Evolutionary conservation across 768 basidiomycete species (phyloP).

Genomic region (Rickenella mellea): DNA sequence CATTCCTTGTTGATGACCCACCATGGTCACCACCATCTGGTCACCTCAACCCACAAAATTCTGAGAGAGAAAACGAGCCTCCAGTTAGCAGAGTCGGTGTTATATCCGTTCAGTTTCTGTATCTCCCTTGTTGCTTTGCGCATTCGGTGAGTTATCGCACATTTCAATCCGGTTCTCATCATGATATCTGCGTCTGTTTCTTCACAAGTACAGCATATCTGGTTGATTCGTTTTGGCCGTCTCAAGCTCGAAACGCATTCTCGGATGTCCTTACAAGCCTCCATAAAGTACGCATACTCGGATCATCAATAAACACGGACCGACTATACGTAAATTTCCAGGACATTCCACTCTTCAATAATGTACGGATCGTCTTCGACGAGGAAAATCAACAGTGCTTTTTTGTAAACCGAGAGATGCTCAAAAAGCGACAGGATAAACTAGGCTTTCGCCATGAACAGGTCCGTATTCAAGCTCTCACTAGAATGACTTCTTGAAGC

Average conservation of each 20-base stretch:
- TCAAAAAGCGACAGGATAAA: too few species aligned
- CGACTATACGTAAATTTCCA: background rate
- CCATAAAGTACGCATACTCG: background rate
- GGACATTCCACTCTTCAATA: background rate
- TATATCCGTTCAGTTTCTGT: too few species aligned
- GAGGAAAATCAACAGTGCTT: background rate
- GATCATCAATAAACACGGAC: background rate
- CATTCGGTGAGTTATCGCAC: background rate
- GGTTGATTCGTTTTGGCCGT: background rate
- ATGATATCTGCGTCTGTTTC: background rate
- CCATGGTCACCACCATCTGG: too few species aligned
- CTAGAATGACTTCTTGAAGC: too few species aligned
- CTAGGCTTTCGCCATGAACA: too few species aligned
- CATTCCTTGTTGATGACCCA: too few species aligned
- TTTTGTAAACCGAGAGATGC: background rate
- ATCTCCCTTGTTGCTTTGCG: background rate
- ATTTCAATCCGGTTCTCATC: too few species aligned
- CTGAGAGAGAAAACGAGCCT: too few species aligned
- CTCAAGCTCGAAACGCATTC: background rate
- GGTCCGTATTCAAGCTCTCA: too few species aligned
- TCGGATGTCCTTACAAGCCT: background rate
- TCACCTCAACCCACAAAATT: too few species aligned
- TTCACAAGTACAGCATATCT: background rate
- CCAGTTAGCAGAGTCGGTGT: too few species aligned
- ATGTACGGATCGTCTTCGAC: background rate